These are phyloP conservation scores for Colletotrichum aenigma DNA, from an alignment of 2,329 filamentous ascomycete species.

Conservation along the genomic window DNA sequence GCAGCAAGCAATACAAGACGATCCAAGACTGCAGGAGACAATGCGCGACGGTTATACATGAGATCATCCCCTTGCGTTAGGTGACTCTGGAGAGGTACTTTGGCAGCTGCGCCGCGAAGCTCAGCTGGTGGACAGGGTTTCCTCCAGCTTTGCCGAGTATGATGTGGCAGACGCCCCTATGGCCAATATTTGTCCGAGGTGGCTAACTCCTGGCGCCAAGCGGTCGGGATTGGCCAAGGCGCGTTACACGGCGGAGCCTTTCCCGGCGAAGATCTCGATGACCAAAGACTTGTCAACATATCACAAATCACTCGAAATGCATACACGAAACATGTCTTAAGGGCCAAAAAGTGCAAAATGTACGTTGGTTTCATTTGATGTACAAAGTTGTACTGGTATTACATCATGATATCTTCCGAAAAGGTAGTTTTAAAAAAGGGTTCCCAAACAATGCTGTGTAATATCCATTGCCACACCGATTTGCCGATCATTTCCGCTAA, in stretches of 20 bases:
- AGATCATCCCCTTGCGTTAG: neutral
- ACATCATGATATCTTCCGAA: conserved; percentile 12
- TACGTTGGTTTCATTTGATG: conserved; percentile 2
- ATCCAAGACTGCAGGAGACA: neutral
- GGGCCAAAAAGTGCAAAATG: neutral
- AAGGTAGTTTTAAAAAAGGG: neutral
- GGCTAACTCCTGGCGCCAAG: neutral
- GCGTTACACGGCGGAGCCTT: neutral
- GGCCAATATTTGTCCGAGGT: neutral
- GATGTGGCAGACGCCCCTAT: neutral
- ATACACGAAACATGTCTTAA: neutral
- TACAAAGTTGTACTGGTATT: conserved; percentile 19
- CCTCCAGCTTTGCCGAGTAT: neutral
- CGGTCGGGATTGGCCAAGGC: neutral
- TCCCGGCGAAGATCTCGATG: neutral
- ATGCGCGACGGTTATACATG: neutral
- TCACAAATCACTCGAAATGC: neutral
- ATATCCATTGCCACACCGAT: neutral
- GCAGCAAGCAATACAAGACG: neutral
- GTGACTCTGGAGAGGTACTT: neutral
- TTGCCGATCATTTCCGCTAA: neutral
- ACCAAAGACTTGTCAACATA: neutral
- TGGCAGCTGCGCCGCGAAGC: neutral
- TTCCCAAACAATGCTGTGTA: conserved; percentile 11
- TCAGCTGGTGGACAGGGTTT: neutral